A percentile compares a stretch with the other conserved stretches of the same genome.
phyloP scores from a whole-genome alignment of 2,329 filamentous ascomycete genomes.

The Alternaria brassicae region DNA sequence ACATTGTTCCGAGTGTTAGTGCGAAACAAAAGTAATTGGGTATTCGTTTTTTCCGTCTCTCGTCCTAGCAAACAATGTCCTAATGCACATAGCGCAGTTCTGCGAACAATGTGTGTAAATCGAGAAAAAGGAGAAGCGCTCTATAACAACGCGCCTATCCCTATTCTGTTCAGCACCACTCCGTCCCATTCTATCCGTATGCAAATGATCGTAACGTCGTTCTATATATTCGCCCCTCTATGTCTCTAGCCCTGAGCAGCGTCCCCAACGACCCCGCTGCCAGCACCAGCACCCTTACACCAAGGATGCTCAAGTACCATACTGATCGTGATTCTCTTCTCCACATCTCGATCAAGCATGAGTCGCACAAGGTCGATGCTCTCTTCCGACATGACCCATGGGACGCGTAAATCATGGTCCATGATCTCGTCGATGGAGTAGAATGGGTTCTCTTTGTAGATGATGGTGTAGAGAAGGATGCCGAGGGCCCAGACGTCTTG shows the following conservation, averaged over 20 bases:
- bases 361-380: conserved; percentile 89
- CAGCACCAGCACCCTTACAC: conserved; percentile 55
- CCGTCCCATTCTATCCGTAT: neutral
- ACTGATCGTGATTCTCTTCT: conserved; percentile 81
- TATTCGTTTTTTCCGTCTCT: conserved; percentile 3
- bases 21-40: neutral
- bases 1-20: neutral
- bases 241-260: neutral
- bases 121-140: neutral
- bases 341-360: conserved; percentile 92
- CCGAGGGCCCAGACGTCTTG: conserved; percentile 98
- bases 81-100: neutral
- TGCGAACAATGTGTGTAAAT: conserved; percentile 2
- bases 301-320: conserved; percentile 91
- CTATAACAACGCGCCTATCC: neutral
- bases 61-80: neutral
- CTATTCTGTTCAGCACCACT: neutral
- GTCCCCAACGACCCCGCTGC: neutral
- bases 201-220: conserved; percentile 9
- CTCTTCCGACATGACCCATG: conserved; percentile 86
- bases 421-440: conserved; percentile 99
- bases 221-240: conserved; percentile 3
- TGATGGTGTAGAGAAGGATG: conserved; percentile 96
- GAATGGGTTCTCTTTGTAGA: conserved; percentile 99
- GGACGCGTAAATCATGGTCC: conserved; percentile 91